Evolutionary conservation across 108 stramenopile genomes (phyloP).

Genomic region (Cyclotella choctawhatcheeana): DNA sequence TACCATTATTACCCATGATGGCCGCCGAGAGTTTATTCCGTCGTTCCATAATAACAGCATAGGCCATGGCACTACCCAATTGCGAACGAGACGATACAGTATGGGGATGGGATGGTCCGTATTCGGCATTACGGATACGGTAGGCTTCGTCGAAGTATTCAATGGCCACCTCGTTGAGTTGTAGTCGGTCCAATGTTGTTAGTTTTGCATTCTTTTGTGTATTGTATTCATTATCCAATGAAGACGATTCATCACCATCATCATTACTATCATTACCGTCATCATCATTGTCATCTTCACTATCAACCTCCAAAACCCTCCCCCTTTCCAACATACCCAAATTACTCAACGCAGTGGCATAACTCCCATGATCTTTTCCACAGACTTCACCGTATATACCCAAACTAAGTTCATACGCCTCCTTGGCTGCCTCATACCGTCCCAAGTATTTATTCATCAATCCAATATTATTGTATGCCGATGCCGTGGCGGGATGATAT

Average conservation of each 20-base stretch:
- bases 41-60: slow-evolving; percentile 59
- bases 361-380: slow-evolving; percentile 82
- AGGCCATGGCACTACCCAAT: slow-evolving; percentile 71
- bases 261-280: neutral
- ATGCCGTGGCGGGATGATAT: slow-evolving; percentile 84
- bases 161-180: slow-evolving; percentile 74
- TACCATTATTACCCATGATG: neutral
- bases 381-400: slow-evolving; percentile 71
- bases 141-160: slow-evolving; percentile 82
- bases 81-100: slow-evolving; percentile 72
- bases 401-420: slow-evolving; percentile 63
- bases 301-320: slow-evolving; percentile 66
- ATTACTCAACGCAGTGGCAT: slow-evolving; percentile 83
- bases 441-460: slow-evolving; percentile 81
- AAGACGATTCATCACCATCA: neutral
- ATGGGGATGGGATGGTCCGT: slow-evolving; percentile 75
- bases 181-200: slow-evolving; percentile 68
- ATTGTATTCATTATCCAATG: too few relatives aligned
- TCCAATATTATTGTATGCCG: slow-evolving; percentile 83
- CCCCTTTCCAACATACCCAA: slow-evolving; percentile 78
- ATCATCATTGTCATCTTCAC: slow-evolving; percentile 39
- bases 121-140: slow-evolving; percentile 70
- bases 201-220: slow-evolving; percentile 22
- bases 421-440: slow-evolving; percentile 63
- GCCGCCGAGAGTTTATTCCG: slow-evolving; percentile 8